These are phyloP conservation scores for Mychonastes homosphaera DNA, from an alignment of 139 green algal species.

Conservation along the genomic window DNA sequence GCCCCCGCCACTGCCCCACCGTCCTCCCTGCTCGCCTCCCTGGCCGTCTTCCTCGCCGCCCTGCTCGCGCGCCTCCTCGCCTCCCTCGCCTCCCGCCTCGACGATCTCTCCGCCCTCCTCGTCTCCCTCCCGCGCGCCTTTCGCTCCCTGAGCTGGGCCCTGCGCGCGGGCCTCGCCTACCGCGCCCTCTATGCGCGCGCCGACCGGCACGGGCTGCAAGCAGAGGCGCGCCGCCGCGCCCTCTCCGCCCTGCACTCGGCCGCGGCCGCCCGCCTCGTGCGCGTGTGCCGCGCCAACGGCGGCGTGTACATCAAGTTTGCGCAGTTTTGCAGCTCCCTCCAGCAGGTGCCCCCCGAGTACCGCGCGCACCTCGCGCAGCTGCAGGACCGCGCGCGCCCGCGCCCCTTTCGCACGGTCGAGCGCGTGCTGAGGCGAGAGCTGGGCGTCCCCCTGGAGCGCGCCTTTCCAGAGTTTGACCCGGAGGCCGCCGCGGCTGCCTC, in stretches of 20 bases:
- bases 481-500: conserved; percentile 57
- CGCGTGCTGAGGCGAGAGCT: conserved; percentile 29
- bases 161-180: conserved; percentile 22
- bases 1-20: no score
- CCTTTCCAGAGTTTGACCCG: conserved; percentile 58
- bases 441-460: conserved; percentile 20
- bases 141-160: conserved; percentile 23
- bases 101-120: conserved; percentile 11
- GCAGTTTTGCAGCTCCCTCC: conserved; percentile 59
- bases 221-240: background rate
- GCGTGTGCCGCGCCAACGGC: conserved; percentile 57
- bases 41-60: background rate
- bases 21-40: no score
- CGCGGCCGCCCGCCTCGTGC: conserved; percentile 19
- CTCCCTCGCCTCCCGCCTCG: background rate
- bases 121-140: conserved; percentile 21
- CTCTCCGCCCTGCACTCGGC: background rate
- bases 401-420: conserved; percentile 32
- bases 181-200: no score
- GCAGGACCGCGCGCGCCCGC: conserved; percentile 25
- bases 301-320: conserved; percentile 84
- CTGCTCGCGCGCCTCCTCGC: background rate
- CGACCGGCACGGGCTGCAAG: conserved; percentile 1
- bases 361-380: conserved; percentile 51
- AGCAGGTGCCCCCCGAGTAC: conserved; percentile 50